phyloP scores from a whole-genome alignment of 257 asterid genomes.

The Nicotiana tomentosiformis region DNA sequence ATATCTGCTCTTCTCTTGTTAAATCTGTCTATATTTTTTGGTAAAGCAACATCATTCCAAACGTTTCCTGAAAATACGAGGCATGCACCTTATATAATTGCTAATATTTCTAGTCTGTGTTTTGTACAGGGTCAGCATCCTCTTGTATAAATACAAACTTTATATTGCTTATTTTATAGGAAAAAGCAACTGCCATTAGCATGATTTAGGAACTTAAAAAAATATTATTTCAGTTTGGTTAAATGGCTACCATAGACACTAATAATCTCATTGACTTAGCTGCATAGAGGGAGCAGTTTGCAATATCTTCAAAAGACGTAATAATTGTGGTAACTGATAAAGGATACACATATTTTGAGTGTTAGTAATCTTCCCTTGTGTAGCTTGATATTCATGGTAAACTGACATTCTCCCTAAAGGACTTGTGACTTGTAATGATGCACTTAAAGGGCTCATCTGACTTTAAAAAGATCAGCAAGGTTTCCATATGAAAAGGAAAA shows the following conservation, averaged over 20 bases:
- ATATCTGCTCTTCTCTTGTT: not conserved
- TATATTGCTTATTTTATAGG: not conserved
- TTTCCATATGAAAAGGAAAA: not conserved
- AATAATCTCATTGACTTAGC: not conserved
- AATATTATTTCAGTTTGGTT: not conserved
- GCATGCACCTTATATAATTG: not conserved
- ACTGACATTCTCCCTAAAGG: not conserved
- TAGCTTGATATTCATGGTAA: not conserved
- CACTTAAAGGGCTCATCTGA: not conserved
- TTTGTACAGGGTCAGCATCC: not conserved
- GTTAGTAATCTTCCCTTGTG: not conserved
- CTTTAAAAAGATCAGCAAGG: not conserved
- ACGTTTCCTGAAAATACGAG: not conserved
- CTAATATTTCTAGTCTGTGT: not conserved
- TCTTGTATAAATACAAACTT: not conserved
- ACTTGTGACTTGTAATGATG: not conserved
- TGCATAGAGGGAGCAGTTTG: not conserved
- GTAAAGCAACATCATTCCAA: not conserved
- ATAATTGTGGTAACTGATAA: not conserved
- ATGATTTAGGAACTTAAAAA: not conserved
- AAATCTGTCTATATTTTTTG: not conserved
- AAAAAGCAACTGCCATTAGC: not conserved
- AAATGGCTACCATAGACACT: not conserved
- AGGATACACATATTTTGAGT: not conserved
- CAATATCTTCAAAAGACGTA: not conserved